Evolutionary conservation across 148 eudicot species (phyloP), one percentile per base, ranked within the genome.

Genomic region (Rhododendron ovatum): DNA sequence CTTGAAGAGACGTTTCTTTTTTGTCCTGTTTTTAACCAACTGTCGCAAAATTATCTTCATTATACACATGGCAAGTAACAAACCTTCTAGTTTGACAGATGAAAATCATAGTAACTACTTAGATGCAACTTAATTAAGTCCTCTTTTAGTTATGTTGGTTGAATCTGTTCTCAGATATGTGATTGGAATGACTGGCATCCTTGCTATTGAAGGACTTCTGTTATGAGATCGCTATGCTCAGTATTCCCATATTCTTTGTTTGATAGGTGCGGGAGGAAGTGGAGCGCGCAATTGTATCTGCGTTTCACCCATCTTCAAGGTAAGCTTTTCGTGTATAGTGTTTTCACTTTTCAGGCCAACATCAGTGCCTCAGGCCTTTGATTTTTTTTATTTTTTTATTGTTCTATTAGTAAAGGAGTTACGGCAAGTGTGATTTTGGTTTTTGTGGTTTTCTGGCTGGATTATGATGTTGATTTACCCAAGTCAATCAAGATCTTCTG

Each of bases 251-350:
- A 26, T 63, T 50, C 30, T 78, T 80, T 81, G 59, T 79, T 41
- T 82, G 65, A 89, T 89, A 94, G 98, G 96, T 96, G 78, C 89
- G 89, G 48, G 93, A 96, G 83, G 96, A 94, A 87, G 88, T 94
- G 79, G 91, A 92, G 59, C 89, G 28, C 26, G 80, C 85, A 59
- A 67, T 90, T 57, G 12, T 79, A 35, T 37, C 2, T 41, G 15
- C 5, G 7, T 14, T 20, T 87, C 91, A 81, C 45, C 82, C 92
- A 81, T 89, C 88, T 80, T 85, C 91, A 51, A 93, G 93, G 98
- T 94, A 20, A 86, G 89, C 73, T 87, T 85, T 71, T 33, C 41
- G n/a, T 71, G 37, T 59, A 48, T 28, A 53, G n/a, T 76, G 76
- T n/a, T 83, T 57, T 14, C 65, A 10, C 57, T 41, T 43, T 61